phyloP scores from a whole-genome alignment of 768 basidiomycete genomes.

The Psilocybe subaeruginosa region DNA sequence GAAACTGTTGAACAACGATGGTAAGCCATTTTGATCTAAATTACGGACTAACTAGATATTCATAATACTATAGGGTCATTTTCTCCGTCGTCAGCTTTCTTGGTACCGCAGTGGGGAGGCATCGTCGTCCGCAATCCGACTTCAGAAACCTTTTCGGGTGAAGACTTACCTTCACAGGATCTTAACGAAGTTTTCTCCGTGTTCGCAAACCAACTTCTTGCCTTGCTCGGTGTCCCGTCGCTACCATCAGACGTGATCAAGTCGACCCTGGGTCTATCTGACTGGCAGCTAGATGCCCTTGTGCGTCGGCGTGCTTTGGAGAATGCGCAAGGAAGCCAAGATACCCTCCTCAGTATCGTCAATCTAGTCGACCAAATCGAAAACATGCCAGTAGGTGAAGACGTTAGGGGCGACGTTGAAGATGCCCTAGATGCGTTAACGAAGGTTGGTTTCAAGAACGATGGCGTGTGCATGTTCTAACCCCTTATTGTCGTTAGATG shows the following conservation, averaged over 20 bases:
- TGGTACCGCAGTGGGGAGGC: conserved; percentile 94
- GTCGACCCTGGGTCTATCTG: conserved; percentile 39
- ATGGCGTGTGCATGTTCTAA: neutral
- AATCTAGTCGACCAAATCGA: conserved; percentile 84
- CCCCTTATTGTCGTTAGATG: conserved; percentile 31
- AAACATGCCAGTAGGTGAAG: conserved; percentile 88
- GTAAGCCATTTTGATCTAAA: conserved; percentile 33
- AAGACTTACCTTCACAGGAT: conserved; percentile 42
- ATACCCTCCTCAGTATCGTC: conserved; percentile 82
- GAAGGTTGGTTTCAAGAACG: conserved; percentile 49
- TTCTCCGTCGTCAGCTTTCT: conserved; percentile 68
- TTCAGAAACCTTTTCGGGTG: conserved; percentile 26
- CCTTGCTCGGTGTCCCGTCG: conserved; percentile 79
- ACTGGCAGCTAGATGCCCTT: conserved; percentile 85
- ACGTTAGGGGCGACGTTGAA: conserved; percentile 74
- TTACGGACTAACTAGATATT: conserved; percentile 9
- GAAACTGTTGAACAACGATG: conserved; percentile 57
- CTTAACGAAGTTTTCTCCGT: conserved; percentile 59
- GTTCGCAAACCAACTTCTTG: conserved; percentile 73
- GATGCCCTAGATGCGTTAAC: conserved; percentile 74
- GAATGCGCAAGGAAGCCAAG: conserved; percentile 66
- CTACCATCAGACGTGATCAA: conserved; percentile 52
- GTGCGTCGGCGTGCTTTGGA: conserved; percentile 70
- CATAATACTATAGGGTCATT: conserved; percentile 41
- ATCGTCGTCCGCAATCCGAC: conserved; percentile 77